A percentile compares a stretch with the other conserved stretches of the same genome.
Evolutionary conservation across 257 asterid species (phyloP).

Genomic region (Forsythia viridissima): DNA sequence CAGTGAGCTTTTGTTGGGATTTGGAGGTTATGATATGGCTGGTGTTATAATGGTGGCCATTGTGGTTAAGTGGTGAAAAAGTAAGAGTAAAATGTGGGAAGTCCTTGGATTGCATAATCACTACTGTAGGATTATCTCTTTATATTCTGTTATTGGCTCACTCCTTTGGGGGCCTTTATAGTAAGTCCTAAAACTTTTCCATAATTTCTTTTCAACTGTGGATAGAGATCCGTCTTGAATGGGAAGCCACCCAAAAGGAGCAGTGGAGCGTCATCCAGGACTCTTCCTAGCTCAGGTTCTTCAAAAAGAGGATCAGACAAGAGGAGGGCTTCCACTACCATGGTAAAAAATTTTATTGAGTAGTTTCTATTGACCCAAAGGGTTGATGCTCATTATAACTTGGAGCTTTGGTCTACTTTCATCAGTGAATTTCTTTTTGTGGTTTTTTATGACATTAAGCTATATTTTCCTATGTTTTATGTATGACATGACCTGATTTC

Average conservation of each 20-base stretch:
- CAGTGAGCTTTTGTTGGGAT: neutral
- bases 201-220: constrained; percentile 21
- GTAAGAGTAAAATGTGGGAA: too few species aligned
- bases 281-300: constrained; percentile 50
- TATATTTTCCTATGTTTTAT: neutral
- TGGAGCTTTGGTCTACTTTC: neutral
- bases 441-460: neutral
- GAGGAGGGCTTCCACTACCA: constrained; percentile 50
- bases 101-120: too few species aligned
- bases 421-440: neutral
- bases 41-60: too few species aligned
- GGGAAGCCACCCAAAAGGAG: constrained; percentile 63
- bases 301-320: constrained; percentile 68
- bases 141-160: constrained; percentile 5
- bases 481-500: neutral
- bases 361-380: neutral
- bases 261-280: constrained; percentile 52
- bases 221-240: constrained; percentile 62
- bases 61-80: too few species aligned
- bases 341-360: constrained; percentile 42
- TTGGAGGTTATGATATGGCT: neutral
- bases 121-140: constrained; percentile 6
- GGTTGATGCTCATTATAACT: neutral
- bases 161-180: constrained; percentile 5
- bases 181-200: constrained; percentile 7